Evolutionary conservation across 768 basidiomycete genomes (phyloP), one percentile per base, ranked within the genome.

Genomic region (Hydnomerulius pinastri): DNA sequence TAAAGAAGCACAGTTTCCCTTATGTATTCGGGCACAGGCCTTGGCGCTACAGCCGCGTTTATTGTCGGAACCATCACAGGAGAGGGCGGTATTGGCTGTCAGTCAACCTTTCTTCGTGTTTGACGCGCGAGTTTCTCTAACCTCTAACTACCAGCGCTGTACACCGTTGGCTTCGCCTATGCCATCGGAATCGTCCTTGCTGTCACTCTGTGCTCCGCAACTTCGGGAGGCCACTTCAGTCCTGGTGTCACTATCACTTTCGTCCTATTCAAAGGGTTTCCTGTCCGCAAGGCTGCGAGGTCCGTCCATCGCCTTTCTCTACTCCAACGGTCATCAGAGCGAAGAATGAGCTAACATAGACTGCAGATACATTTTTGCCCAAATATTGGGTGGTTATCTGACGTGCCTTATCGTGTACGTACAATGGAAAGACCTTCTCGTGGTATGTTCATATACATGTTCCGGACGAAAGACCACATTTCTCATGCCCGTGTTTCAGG

Each of bases 161-260:
- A 80, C 4, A 82, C 82, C 29, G 68, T 86, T 17, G 86, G 83
- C 23, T 58, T 81, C 27, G 78, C 73, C 1, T 87, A 86, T 65
- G 73, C 76, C 4, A 66, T 77, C 29, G 85, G 85, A 21, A 82
- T 86, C 53, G 55, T 83, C 12, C 73, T 86, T 42, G 86, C 85
- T 1, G 61, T 87, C 44, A 63, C 67, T 8, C 65, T 83, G 23
- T 83, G 78, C 43, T 68, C 67, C 4, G 63, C 77, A 15, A 76
- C 83, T 1, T 85, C 82, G 11, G 82, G 81, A 10, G 79, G 83
- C 18, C 86, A 87, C 58, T 81, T 87, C 62, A 83, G 75, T 46
- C 90, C 88, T 2, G 76, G 78, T 41, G 73, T 87, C 18, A 82
- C 85, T 3, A 69, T 86, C 40, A 66, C 76, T 7, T 67, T 77